Evolutionary conservation across 257 asterid species (phyloP).

Genomic region (Coffea eugenioides): DNA sequence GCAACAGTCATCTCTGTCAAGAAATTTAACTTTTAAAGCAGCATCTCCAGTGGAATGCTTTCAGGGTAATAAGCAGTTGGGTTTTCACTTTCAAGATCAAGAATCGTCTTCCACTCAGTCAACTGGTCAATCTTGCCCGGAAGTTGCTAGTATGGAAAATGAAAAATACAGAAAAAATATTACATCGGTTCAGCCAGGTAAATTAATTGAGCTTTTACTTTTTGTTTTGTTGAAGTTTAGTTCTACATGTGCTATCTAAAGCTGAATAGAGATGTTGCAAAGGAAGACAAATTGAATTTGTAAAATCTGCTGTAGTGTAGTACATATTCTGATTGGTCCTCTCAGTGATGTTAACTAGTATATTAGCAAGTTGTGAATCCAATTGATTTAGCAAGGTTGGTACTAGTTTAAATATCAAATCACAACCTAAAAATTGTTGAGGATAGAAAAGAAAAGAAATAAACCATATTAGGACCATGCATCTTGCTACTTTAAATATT

Average conservation of each 20-base stretch:
- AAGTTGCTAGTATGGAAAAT: conserved; percentile 17
- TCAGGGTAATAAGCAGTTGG: conserved; percentile 12
- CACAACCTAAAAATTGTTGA: not conserved
- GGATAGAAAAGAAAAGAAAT: not conserved
- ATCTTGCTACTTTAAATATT: not conserved
- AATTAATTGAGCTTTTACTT: not conserved
- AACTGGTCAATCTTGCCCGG: conserved; percentile 27
- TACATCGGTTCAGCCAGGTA: conserved; percentile 19
- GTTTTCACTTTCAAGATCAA: conserved; percentile 25
- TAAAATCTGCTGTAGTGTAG: not conserved
- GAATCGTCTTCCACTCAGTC: conserved; percentile 33
- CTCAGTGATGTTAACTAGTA: not conserved
- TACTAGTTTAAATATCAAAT: not conserved
- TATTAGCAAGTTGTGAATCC: not conserved
- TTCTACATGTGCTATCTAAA: not conserved
- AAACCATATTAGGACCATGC: not conserved
- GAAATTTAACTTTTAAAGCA: conserved; percentile 18
- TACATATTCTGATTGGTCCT: not conserved
- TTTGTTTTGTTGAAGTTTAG: not conserved
- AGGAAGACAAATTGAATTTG: not conserved
- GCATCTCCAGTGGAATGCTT: conserved; percentile 3
- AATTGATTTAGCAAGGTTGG: not conserved
- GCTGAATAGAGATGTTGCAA: not conserved
- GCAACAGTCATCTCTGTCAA: conserved; percentile 18
- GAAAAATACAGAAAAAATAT: conserved; percentile 11